phyloP scores from a whole-genome alignment of 225 moss, liverwort and hornwort genomes.

The Polytrichum formosum region DNA sequence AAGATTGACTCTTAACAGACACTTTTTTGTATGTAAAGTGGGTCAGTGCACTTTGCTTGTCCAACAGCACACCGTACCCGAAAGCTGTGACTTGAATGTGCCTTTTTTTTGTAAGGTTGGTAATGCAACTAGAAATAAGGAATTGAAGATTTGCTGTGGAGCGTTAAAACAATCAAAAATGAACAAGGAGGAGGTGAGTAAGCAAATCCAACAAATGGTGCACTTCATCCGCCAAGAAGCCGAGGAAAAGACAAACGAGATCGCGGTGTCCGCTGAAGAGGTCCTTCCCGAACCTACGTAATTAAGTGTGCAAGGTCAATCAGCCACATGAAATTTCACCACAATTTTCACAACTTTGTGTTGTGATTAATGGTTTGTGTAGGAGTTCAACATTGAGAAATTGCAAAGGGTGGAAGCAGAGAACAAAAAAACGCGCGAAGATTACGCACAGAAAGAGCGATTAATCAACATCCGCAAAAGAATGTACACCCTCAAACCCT shows the following conservation, averaged over 20 bases:
- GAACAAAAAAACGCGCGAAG: constrained; percentile 66
- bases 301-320: background rate
- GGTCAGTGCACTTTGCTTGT: no score
- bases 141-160: no score
- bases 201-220: constrained; percentile 95
- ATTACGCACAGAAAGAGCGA: constrained; percentile 71
- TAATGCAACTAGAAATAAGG: no score
- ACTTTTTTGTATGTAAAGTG: no score
- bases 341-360: background rate
- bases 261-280: constrained; percentile 67
- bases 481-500: constrained; percentile 35
- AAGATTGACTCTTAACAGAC: no score
- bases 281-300: constrained; percentile 16
- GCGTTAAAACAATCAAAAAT: constrained; percentile 28
- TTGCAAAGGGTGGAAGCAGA: constrained; percentile 68
- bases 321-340: background rate
- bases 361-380: constrained; percentile 8
- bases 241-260: constrained; percentile 91
- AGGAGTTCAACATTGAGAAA: constrained; percentile 86
- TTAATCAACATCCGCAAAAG: constrained; percentile 62
- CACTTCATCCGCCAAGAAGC: constrained; percentile 90
- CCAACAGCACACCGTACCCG: no score
- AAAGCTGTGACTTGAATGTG: no score
- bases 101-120: no score
- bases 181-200: constrained; percentile 71